Conservation (phyloP, 2,329 filamentous ascomycete genomes). For the Trichoderma pleuroti region DNA sequence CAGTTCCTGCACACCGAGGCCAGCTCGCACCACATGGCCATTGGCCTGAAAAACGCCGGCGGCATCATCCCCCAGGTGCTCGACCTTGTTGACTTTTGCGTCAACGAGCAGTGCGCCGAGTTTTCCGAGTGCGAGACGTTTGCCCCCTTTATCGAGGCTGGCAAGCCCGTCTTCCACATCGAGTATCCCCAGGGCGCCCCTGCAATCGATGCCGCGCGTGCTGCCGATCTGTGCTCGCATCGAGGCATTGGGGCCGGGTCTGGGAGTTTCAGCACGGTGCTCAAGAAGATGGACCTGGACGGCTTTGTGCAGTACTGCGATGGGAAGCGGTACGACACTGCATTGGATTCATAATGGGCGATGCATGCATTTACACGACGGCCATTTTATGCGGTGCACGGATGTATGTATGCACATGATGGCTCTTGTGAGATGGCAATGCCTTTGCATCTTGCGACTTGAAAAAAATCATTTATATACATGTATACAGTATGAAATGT, state of each 20-base stretch:
- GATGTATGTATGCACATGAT: neutral
- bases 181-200: slow-evolving; percentile 60
- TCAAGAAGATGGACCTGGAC: slow-evolving; percentile 63
- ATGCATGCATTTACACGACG: neutral
- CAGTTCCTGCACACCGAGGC: slow-evolving; percentile 57
- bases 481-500: neutral
- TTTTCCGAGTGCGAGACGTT: slow-evolving; percentile 59
- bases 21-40: slow-evolving; percentile 51
- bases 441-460: neutral
- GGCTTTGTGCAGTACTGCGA: slow-evolving; percentile 59
- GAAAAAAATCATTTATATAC: neutral
- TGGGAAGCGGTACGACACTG: slow-evolving; percentile 30
- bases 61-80: slow-evolving; percentile 51
- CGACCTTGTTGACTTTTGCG: slow-evolving; percentile 57
- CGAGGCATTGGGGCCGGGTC: slow-evolving; percentile 39
- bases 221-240: slow-evolving; percentile 43
- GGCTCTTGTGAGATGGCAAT: neutral
- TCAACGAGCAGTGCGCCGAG: slow-evolving; percentile 67
- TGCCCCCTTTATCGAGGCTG: slow-evolving; percentile 52
- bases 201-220: slow-evolving; percentile 32
- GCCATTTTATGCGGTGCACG: neutral
- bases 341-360: neutral
- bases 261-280: slow-evolving; percentile 57
- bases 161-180: slow-evolving; percentile 70
- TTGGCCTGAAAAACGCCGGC: slow-evolving; percentile 67